These are phyloP conservation scores for Apiospora saccharicola DNA, from an alignment of 2,329 filamentous ascomycete genomes.

Conservation along the genomic window DNA sequence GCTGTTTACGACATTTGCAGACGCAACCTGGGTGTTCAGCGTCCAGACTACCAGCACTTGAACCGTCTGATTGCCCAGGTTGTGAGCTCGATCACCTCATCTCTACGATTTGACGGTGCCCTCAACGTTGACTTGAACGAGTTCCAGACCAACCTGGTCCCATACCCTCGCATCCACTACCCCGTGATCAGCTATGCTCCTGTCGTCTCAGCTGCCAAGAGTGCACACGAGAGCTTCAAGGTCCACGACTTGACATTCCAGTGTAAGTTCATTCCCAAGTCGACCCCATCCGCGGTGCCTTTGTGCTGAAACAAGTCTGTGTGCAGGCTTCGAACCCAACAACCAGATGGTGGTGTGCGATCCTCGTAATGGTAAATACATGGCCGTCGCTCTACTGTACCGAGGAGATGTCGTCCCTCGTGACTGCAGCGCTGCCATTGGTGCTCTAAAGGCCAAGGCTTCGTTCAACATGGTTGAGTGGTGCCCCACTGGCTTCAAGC, in stretches of 20 bases:
- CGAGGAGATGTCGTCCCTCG: conserved; percentile 75
- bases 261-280: conserved; percentile 56
- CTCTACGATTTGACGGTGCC: conserved; percentile 74
- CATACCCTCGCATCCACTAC: conserved; percentile 78
- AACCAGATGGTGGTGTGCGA: conserved; percentile 83
- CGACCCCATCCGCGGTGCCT: background rate
- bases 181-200: conserved; percentile 77
- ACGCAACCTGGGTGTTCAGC: conserved; percentile 73
- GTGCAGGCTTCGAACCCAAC: conserved; percentile 75
- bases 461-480: conserved; percentile 79
- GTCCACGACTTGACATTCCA: conserved; percentile 79
- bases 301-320: conserved; percentile 29
- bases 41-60: conserved; percentile 74
- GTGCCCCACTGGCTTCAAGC: conserved; percentile 80
- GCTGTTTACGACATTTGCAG: conserved; percentile 80
- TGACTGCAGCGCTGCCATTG: conserved; percentile 73
- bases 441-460: conserved; percentile 72
- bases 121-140: conserved; percentile 80
- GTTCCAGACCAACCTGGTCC: conserved; percentile 80
- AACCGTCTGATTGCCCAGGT: conserved; percentile 78
- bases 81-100: conserved; percentile 77
- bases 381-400: conserved; percentile 77
- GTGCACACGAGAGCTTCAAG: conserved; percentile 87
- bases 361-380: conserved; percentile 78
- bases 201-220: conserved; percentile 76